Evolutionary conservation across 1,284 basidiomycete species (phyloP).

Genomic region (Austropuccinia psidii): DNA sequence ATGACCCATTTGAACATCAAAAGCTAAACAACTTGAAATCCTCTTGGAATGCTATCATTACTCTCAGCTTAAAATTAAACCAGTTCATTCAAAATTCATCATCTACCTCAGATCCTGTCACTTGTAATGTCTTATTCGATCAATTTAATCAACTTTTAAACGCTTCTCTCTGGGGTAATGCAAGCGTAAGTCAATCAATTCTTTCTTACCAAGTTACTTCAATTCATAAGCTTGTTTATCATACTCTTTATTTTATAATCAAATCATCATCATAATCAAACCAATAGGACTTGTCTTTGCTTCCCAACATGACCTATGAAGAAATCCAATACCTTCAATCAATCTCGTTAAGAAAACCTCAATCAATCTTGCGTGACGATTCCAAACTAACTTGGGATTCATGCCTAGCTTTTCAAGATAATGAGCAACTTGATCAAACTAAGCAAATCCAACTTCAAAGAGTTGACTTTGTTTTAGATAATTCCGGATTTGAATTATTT

Average conservation of each 20-base stretch:
- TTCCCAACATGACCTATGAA: slow-evolving; percentile 67
- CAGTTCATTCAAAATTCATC: background rate
- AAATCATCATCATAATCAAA: background rate
- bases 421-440: background rate
- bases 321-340: slow-evolving; percentile 78
- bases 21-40: slow-evolving; percentile 78
- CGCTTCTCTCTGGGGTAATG: slow-evolving; percentile 64
- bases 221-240: background rate
- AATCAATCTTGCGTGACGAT: slow-evolving; percentile 76
- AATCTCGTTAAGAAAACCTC: slow-evolving; percentile 64
- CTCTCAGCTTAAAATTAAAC: slow-evolving; percentile 22
- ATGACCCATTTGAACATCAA: slow-evolving; percentile 75
- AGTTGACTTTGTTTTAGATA: slow-evolving; percentile 86
- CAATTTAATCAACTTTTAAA: slow-evolving; percentile 56
- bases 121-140: slow-evolving; percentile 58
- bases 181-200: slow-evolving; percentile 37
- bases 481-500: slow-evolving; percentile 90
- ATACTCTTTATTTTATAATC: background rate
- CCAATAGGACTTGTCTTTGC: slow-evolving; percentile 65
- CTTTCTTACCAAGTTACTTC: background rate
- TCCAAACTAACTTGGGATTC: slow-evolving; percentile 64
- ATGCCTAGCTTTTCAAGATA: slow-evolving; percentile 54
- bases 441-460: slow-evolving; percentile 56
- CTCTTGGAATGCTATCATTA: slow-evolving; percentile 66
- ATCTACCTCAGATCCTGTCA: slow-evolving; percentile 49